phyloP scores from a whole-genome alignment of 2,329 filamentous ascomycete species.

The Penicillium digitatum region DNA sequence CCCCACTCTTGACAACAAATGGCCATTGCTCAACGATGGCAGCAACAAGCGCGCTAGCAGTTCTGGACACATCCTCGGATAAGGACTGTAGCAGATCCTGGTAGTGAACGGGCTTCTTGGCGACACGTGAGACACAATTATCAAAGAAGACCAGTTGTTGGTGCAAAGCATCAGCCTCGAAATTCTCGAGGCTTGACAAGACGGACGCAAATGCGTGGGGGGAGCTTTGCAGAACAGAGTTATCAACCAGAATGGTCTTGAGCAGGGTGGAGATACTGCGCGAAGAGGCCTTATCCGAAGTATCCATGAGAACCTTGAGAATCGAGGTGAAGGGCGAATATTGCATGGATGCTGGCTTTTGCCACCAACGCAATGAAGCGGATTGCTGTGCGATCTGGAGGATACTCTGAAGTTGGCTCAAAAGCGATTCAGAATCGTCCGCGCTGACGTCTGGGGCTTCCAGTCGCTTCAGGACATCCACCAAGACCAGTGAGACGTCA shows the following conservation, averaged over 20 bases:
- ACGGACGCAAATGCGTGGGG: constrained; percentile 38
- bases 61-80: constrained; percentile 30
- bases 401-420: constrained; percentile 76
- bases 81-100: constrained; percentile 53
- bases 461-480: constrained; percentile 61
- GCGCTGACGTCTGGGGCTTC: constrained; percentile 47
- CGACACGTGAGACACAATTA: constrained; percentile 73
- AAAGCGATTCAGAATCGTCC: constrained; percentile 54
- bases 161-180: constrained; percentile 30
- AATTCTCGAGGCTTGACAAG: constrained; percentile 36
- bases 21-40: constrained; percentile 73
- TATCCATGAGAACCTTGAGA: constrained; percentile 36
- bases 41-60: constrained; percentile 63
- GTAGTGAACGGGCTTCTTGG: constrained; percentile 74
- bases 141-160: constrained; percentile 69
- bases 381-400: constrained; percentile 76
- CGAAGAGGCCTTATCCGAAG: constrained; percentile 30
- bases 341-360: constrained; percentile 53
- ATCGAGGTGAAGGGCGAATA: constrained; percentile 42
- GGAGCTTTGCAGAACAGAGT: constrained; percentile 35
- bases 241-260: constrained; percentile 35
- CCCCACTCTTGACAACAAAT: constrained; percentile 57
- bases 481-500: constrained; percentile 75
- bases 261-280: constrained; percentile 35
- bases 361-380: constrained; percentile 85